These are phyloP conservation scores for Trifolium subterraneum DNA, from an alignment of 306 rosid species.

Conservation along the genomic window DNA sequence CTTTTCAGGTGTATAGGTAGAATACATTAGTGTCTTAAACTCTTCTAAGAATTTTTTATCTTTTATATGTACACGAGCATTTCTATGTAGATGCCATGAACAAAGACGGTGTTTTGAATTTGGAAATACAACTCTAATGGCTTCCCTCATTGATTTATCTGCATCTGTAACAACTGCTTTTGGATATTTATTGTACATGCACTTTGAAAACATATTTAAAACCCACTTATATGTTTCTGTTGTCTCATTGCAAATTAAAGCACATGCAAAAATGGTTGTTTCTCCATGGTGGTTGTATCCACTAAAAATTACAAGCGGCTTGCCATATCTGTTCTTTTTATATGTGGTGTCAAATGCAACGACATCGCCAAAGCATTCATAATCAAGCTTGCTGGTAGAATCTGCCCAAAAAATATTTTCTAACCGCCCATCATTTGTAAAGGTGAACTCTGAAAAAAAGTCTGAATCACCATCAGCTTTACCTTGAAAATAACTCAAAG, in stretches of 20 bases:
- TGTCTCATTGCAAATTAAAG: neutral
- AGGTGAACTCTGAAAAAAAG: neutral
- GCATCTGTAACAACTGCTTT: neutral
- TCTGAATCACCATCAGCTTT: neutral
- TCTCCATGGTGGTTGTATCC: neutral
- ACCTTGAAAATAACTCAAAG: too few species aligned
- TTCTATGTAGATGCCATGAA: neutral
- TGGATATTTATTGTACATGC: neutral
- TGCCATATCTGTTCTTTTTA: neutral
- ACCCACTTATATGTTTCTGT: neutral
- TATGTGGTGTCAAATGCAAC: neutral
- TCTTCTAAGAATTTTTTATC: neutral
- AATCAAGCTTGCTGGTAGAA: neutral
- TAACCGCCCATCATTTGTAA: neutral
- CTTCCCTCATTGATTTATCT: neutral
- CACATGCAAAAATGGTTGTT: neutral
- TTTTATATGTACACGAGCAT: neutral
- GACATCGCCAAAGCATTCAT: neutral
- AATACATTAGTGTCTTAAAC: neutral
- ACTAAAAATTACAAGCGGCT: neutral
- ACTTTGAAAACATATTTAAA: neutral
- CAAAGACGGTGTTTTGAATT: neutral
- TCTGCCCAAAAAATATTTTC: neutral
- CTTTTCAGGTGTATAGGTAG: neutral
- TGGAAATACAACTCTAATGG: neutral